Percentiles rank a stretch among this genome's conserved stretches.
Evolutionary conservation across 192 early-diverging fungal genomes (phyloP).

Genomic region (Coemansia javaensis): DNA sequence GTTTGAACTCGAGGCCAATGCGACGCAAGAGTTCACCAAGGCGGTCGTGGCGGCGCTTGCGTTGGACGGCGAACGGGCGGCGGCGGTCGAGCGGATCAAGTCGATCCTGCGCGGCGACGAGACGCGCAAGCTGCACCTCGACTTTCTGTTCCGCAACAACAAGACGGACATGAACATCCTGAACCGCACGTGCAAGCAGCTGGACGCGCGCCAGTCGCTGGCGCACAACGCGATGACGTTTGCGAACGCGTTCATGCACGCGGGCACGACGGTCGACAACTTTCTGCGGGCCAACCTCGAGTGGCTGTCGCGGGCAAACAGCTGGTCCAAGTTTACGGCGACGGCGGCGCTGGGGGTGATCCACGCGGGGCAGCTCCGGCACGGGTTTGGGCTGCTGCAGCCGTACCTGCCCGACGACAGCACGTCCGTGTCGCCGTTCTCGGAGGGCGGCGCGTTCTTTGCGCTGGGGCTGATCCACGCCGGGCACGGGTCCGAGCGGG

Average conservation of each 20-base stretch:
- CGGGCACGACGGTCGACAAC: slow-evolving; percentile 96
- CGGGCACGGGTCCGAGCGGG: slow-evolving; percentile 78
- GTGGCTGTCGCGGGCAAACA: slow-evolving; percentile 94
- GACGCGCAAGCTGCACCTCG: slow-evolving; percentile 87
- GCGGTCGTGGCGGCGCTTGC: slow-evolving; percentile 64
- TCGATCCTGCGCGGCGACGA: slow-evolving; percentile 85
- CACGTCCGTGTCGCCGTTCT: slow-evolving; percentile 80
- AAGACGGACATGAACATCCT: slow-evolving; percentile 93
- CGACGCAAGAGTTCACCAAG: slow-evolving; percentile 92
- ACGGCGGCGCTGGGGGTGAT: slow-evolving; percentile 97
- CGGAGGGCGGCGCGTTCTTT: slow-evolving; percentile 96
- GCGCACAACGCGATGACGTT: slow-evolving; percentile 94
- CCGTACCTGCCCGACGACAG: slow-evolving; percentile 95
- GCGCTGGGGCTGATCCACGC: slow-evolving; percentile 96
- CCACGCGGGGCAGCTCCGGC: slow-evolving; percentile 92
- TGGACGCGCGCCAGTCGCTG: slow-evolving; percentile 87
- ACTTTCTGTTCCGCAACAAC: slow-evolving; percentile 96
- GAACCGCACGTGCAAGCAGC: slow-evolving; percentile 82
- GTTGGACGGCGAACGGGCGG: slow-evolving; percentile 3
- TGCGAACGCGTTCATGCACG: slow-evolving; percentile 97
- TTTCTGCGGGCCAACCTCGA: slow-evolving; percentile 96
- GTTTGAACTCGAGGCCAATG: slow-evolving; percentile 95
- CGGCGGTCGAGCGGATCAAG: slow-evolving; percentile 57
- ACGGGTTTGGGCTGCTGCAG: slow-evolving; percentile 73
- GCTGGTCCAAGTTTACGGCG: slow-evolving; percentile 99